Base-by-base conservation (phyloP, 108 stramenopile genomes). In the Skeletonema costatum region DNA sequence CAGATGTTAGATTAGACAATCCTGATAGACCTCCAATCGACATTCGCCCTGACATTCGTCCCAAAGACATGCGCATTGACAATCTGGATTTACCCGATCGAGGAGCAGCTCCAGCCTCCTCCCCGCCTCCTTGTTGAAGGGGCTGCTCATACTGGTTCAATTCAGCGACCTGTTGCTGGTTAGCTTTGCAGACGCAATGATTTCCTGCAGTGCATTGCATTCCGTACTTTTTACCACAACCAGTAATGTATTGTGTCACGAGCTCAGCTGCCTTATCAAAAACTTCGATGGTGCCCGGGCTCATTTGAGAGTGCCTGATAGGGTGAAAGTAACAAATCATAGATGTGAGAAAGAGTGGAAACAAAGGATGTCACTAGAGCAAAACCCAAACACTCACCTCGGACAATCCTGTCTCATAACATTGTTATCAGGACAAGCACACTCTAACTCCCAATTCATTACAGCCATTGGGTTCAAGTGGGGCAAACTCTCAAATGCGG, bases 361-460 rank as follows among this genome's bases (percentile, higher is more conserved):
- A 67, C 46, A 5, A 58, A 58, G 19, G 11, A 39, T 35, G 39
- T n/a, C 44, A 46, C 44, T n/a, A 7, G 21, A 56, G 25, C 7
- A 78, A 50, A 19, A 63, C 25, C 14, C 7, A 64, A 30, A 32
- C 11, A 86, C 92, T 70, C 85, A 95, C 93, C 92, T 80, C 16
- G 78, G 42, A 71, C 95, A 96, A 76, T 96, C 87, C 12, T 84
- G 68, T 70, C 91, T 73, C 42, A 86, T 46, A 12, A 96, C 88
- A 41, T 91, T 90, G 82, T 93, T 96, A 73, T 93, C 95, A 0
- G 95, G 95, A 80, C 95, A 96, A 8, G 81, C 77, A 61, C 95
- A 96, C 14, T 84, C 73, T 50, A 80, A 44, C 59, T 61, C 81
- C 95, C 95, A 96, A 66, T 91, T 83, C 75, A 96, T 91, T 59